Evolutionary conservation across 305 asterid species (phyloP), one percentile per base, ranked within the genome.

Genomic region (Salvia sclarea): DNA sequence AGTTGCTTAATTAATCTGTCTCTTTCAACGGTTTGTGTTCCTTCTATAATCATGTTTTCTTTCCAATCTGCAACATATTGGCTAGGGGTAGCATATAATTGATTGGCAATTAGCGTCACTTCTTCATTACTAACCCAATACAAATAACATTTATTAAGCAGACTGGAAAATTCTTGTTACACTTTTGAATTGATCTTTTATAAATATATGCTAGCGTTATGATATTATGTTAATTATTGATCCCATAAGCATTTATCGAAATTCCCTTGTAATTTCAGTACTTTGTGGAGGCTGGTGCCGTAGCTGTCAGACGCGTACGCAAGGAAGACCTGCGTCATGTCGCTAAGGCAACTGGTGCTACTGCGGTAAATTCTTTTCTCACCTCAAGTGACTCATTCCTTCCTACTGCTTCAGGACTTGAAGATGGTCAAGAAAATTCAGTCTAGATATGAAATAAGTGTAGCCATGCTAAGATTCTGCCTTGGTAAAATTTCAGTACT

Each of bases 281-380:
- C 83, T 91, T 94, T 70, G 98, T 94, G 75, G 99, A 91, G 80
- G 96, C 96, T 76, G 98, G 98, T 70, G 97, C 97, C 2, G 89
- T 94, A 81, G 99, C 98, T 22, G 99, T 91, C 57, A 89, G 96
- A 66, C 96, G 97, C 72, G 98, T 94, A 40, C 96, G 95, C 64
- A 94, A 94, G 83, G 99, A 94, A 43, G 99, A 94, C 78, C 77
- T 94, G 41, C 91, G 99, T 72, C 97, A 94, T 71, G 96, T 94
- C 74, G 99, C 99, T 73, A 94, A 94, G 89, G 96, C 98, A 11
- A 89, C 98, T 8, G 97, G 97, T 63, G 99, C 98, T 37, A 89
- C 94, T 57, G 88, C 87, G 89, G 96, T 91, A 87, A 64, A 52
- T 76, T 80, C 43, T 41, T 48, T 41, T 61, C 68, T 55, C 52